Conservation (phyloP, 805 yeast genomes). For the Komagataella pseudopastoris region DNA sequence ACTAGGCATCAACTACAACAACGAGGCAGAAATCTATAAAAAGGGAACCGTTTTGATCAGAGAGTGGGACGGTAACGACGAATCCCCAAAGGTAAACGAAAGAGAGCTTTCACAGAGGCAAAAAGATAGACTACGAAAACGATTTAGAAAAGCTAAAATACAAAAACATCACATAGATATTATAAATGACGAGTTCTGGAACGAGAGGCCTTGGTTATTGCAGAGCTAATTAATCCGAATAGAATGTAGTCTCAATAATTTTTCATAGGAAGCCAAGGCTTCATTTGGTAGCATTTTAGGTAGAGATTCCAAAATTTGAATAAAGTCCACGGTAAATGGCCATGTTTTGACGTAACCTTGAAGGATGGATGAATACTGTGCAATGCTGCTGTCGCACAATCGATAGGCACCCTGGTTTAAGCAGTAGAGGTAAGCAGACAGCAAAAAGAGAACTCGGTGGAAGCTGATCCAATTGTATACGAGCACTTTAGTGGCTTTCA, state of each 20-base stretch:
- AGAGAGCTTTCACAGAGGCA: conserved; percentile 26
- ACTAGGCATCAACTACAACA: conserved; percentile 80
- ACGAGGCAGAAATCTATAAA: conserved; percentile 76
- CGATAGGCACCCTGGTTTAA: neutral
- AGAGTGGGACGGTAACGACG: conserved; percentile 18
- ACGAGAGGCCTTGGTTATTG: conserved; percentile 23
- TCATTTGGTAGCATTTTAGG: neutral
- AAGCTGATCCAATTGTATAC: neutral
- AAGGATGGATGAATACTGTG: neutral
- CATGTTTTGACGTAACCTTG: neutral
- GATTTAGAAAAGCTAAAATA: conserved; percentile 32
- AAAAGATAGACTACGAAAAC: conserved; percentile 32
- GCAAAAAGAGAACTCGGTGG: neutral
- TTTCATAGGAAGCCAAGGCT: neutral
- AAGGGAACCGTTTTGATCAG: conserved; percentile 66
- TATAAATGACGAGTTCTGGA: conserved; percentile 55
- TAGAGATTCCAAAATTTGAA: neutral
- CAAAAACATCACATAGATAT: conserved; percentile 41
- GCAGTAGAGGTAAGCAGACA: neutral
- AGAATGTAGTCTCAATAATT: neutral
- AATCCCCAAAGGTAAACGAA: neutral
- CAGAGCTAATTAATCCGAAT: neutral
- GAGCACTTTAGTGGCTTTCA: neutral
- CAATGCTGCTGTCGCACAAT: neutral
- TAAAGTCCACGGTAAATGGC: neutral